Percentiles rank a stretch among this genome's conserved stretches.
phyloP scores from a whole-genome alignment of 2,329 filamentous ascomycete species.

The Byssochlamys sp. region DNA sequence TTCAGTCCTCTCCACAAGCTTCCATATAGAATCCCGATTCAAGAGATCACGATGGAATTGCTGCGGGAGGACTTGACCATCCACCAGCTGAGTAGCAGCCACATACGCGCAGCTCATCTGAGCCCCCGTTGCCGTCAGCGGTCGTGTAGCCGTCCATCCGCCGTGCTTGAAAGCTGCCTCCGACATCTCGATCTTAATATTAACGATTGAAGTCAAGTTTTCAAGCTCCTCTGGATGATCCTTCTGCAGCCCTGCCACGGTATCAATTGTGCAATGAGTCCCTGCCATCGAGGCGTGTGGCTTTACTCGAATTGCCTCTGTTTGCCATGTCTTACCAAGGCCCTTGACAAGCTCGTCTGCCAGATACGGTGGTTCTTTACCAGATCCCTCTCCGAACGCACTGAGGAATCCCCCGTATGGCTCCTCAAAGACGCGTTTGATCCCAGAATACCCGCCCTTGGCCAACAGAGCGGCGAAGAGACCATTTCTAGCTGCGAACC shows the following conservation, averaged over 20 bases:
- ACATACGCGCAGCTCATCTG: conserved; percentile 33
- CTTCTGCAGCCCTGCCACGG: conserved; percentile 22
- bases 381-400: conserved; percentile 12
- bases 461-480: conserved; percentile 33
- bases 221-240: conserved; percentile 15
- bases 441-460: conserved; percentile 31
- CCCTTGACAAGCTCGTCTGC: conserved; percentile 19
- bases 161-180: conserved; percentile 29
- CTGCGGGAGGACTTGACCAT: conserved; percentile 24
- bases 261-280: conserved; percentile 29
- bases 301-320: conserved; percentile 27
- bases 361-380: conserved; percentile 16
- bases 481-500: conserved; percentile 37
- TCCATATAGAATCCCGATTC: conserved; percentile 28
- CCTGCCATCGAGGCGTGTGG: conserved; percentile 29
- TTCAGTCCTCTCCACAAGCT: conserved; percentile 21
- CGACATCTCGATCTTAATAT: conserved; percentile 21
- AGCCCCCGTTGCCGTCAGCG: conserved; percentile 27
- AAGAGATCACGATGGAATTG: conserved; percentile 25
- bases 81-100: conserved; percentile 29
- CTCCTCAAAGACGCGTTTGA: conserved; percentile 34
- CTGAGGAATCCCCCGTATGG: conserved; percentile 32
- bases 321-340: conserved; percentile 31
- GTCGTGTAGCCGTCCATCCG: conserved; percentile 26
- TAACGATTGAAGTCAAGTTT: conserved; percentile 5